Percentiles rank a stretch among this genome's conserved stretches.
Conservation (phyloP, 2,329 filamentous ascomycete genomes). For the Colletotrichum echinochloae region DNA sequence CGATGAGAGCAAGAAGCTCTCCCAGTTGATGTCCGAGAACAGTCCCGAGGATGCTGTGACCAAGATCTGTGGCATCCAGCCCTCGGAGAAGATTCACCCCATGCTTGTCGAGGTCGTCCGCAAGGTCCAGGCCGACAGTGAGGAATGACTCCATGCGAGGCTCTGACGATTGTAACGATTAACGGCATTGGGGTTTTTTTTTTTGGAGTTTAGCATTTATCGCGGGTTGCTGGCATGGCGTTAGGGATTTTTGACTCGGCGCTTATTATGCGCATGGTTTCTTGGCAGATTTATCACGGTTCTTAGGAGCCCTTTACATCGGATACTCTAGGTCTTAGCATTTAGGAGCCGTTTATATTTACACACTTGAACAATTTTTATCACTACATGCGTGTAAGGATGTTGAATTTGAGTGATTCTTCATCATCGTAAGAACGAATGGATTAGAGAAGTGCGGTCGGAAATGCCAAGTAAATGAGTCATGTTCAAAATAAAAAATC, state of each 20-base stretch:
- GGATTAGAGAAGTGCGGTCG: too few relatives aligned
- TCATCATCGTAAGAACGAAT: too few relatives aligned
- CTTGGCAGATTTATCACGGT: neutral
- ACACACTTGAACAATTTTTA: neutral
- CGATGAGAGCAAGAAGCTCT: conserved; percentile 87
- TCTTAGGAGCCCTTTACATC: neutral
- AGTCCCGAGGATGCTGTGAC: conserved; percentile 79
- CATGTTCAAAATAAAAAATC: too few relatives aligned
- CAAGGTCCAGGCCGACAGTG: conserved; percentile 79
- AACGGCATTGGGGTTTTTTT: neutral
- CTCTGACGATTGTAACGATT: conserved; percentile 33
- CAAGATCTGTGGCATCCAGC: conserved; percentile 85
- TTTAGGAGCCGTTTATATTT: neutral
- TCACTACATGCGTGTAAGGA: too few relatives aligned
- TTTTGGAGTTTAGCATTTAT: conserved; percentile 36
- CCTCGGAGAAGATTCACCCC: conserved; percentile 80
- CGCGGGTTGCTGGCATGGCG: conserved; percentile 22
- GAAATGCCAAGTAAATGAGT: too few relatives aligned
- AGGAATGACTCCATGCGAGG: conserved; percentile 55
- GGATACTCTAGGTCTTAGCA: too few relatives aligned
- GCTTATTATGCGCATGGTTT: neutral
- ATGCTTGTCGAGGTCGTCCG: conserved; percentile 82
- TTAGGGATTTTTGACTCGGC: neutral
- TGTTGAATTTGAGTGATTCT: too few relatives aligned
- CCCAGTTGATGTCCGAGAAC: conserved; percentile 83